Evolutionary conservation across 805 yeast species (phyloP).

Genomic region (Schwanniomyces pseudopolymorphus): DNA sequence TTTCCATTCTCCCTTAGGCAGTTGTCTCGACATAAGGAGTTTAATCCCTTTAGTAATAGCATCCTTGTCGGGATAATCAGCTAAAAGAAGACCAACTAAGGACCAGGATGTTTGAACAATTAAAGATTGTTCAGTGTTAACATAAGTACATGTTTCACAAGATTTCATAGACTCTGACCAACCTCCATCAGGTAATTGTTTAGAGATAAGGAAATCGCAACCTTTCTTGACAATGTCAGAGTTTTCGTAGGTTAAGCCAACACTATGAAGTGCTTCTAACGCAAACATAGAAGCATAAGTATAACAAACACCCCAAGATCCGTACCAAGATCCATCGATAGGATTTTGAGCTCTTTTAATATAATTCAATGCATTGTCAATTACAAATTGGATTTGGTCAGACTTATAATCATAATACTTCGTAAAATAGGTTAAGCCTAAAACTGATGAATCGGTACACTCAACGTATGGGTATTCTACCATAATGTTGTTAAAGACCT

Average conservation of each 20-base stretch:
- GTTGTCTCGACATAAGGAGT: constrained; percentile 66
- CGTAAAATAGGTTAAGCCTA: constrained; percentile 81
- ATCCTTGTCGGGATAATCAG: constrained; percentile 69
- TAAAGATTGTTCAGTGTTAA: constrained; percentile 60
- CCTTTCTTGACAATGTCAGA: constrained; percentile 66
- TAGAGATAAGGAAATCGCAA: constrained; percentile 76
- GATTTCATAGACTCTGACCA: constrained; percentile 97
- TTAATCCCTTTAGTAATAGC: constrained; percentile 64
- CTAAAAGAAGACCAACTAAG: constrained; percentile 73
- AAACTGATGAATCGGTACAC: constrained; percentile 92
- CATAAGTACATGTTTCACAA: constrained; percentile 77
- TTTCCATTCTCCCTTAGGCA: constrained; percentile 77
- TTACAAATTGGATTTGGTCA: constrained; percentile 65
- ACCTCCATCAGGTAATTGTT: constrained; percentile 88
- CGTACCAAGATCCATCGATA: constrained; percentile 94
- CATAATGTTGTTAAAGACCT: constrained; percentile 97
- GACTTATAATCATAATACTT: constrained; percentile 63
- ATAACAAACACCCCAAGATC: constrained; percentile 96
- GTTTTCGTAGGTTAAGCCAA: constrained; percentile 61
- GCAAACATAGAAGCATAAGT: constrained; percentile 99
- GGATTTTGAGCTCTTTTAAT: constrained; percentile 63
- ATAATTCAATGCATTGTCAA: constrained; percentile 70
- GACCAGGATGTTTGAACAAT: constrained; percentile 96
- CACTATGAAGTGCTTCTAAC: constrained; percentile 79
- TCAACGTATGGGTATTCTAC: constrained; percentile 98